Evolutionary conservation across 2,329 filamentous ascomycete species (phyloP).

Genomic region (Magnaporthales sp.): DNA sequence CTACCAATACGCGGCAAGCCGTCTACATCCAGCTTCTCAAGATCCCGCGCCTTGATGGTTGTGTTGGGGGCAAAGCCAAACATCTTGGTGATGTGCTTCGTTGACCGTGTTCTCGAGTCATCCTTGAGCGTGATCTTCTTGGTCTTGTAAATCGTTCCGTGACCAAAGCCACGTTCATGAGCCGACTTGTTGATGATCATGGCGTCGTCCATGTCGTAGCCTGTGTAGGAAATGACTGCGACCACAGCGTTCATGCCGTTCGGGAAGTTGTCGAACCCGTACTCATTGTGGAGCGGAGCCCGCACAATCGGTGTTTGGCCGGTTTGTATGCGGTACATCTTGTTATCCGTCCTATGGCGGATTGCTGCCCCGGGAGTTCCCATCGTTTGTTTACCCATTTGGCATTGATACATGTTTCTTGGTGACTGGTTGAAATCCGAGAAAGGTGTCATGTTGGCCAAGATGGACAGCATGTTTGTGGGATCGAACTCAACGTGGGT

Average conservation of each 20-base stretch:
- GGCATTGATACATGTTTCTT: conserved; percentile 98
- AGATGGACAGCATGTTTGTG: conserved; percentile 93
- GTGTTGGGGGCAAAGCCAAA: conserved; percentile 85
- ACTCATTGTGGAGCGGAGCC: conserved; percentile 87
- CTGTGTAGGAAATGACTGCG: conserved; percentile 96
- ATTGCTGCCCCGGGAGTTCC: conserved; percentile 85
- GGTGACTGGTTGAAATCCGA: conserved; percentile 98
- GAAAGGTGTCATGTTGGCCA: conserved; percentile 98
- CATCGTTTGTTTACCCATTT: conserved; percentile 99
- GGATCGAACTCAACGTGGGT: conserved; percentile 92
- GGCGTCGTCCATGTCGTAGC: conserved; percentile 99
- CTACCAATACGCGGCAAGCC: conserved; percentile 77
- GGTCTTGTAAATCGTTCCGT: conserved; percentile 96
- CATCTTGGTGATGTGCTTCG: conserved; percentile 65
- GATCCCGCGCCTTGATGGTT: conserved; percentile 60
- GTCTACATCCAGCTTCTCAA: conserved; percentile 73
- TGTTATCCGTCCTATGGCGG: conserved; percentile 89
- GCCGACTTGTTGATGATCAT: conserved; percentile 99
- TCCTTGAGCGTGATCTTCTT: conserved; percentile 85
- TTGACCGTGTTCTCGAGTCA: conserved; percentile 57
- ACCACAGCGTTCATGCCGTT: conserved; percentile 94
- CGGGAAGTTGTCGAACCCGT: conserved; percentile 96
- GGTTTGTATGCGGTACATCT: conserved; percentile 87
- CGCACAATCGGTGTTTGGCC: conserved; percentile 93
- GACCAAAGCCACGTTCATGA: conserved; percentile 89